A percentile compares a stretch with the other conserved stretches of the same genome.
Conservation (phyloP, 768 basidiomycete species). For the Termitomyces sp. region DNA sequence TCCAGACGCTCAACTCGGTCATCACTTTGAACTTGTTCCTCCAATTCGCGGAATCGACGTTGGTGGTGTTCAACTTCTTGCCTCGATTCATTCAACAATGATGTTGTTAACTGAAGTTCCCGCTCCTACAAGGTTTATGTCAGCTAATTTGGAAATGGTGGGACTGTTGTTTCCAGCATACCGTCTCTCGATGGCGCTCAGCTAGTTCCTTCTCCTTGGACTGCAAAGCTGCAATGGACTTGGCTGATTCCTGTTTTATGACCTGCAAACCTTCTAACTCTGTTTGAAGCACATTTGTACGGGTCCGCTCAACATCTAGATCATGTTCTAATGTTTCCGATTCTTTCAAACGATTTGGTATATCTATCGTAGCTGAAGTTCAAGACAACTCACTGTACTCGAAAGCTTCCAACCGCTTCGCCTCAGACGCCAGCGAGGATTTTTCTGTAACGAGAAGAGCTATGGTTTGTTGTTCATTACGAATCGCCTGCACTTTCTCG, state of each 20-base stretch:
- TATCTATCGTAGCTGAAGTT: background rate
- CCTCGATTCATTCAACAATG: slow-evolving; percentile 46
- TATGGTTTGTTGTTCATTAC: slow-evolving; percentile 70
- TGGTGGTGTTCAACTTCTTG: slow-evolving; percentile 49
- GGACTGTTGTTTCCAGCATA: slow-evolving; percentile 10
- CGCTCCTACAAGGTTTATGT: slow-evolving; percentile 53
- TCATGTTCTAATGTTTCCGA: slow-evolving; percentile 36
- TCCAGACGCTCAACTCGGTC: slow-evolving; percentile 76
- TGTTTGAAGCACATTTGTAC: slow-evolving; percentile 32
- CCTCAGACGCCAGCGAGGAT: slow-evolving; percentile 48
- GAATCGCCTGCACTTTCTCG: slow-evolving; percentile 30
- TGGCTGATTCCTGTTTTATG: slow-evolving; percentile 30
- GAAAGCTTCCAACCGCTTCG: slow-evolving; percentile 53
- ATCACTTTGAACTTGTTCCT: slow-evolving; percentile 80
- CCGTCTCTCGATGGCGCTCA: slow-evolving; percentile 53
- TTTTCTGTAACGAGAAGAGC: slow-evolving; percentile 75
- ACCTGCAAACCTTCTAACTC: slow-evolving; percentile 39
- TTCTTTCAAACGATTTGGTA: slow-evolving; percentile 26
- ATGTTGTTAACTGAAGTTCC: slow-evolving; percentile 62
- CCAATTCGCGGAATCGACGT: slow-evolving; percentile 62
- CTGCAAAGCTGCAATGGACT: slow-evolving; percentile 37
- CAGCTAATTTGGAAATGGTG: background rate
- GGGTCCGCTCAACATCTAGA: slow-evolving; percentile 38
- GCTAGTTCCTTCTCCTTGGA: slow-evolving; percentile 49
- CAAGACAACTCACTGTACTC: slow-evolving; percentile 48